Evolutionary conservation across 225 moss, liverwort and hornwort genomes (phyloP).

Genomic region (Straminergon stramineum): DNA sequence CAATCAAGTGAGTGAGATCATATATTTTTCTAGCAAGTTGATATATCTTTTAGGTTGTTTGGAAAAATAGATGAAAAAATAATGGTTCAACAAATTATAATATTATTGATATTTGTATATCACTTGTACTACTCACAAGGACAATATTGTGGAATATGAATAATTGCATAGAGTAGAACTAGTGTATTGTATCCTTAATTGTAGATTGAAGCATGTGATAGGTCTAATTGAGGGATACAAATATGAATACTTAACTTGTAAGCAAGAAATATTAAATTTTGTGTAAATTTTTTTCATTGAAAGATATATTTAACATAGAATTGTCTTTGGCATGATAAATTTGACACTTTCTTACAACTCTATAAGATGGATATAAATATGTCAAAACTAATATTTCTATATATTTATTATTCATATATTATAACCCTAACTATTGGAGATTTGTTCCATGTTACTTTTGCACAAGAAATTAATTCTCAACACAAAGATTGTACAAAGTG

Average conservation of each 20-base stretch:
- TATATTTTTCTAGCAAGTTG: not conserved
- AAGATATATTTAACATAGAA: not conserved
- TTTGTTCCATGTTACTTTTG: not conserved
- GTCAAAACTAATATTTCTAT: not conserved
- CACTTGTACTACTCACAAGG: accelerated
- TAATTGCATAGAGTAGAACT: not conserved
- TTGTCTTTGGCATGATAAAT: not conserved
- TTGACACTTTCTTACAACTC: not conserved
- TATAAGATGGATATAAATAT: not conserved
- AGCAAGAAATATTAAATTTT: not conserved
- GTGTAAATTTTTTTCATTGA: no score
- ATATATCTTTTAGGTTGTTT: not conserved
- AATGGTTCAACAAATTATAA: not conserved
- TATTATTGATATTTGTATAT: not conserved
- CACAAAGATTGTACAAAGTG: not conserved
- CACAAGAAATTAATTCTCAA: not conserved
- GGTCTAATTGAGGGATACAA: not conserved
- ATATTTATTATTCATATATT: not conserved
- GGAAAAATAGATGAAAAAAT: no score
- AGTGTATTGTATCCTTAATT: not conserved
- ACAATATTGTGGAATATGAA: not conserved
- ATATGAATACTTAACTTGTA: not conserved
- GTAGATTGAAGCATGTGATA: not conserved
- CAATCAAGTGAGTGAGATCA: not conserved
- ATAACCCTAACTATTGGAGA: not conserved